Conservation (phyloP, 2,329 filamentous ascomycete genomes). For the Pseudogymnoascus verrucosus region DNA sequence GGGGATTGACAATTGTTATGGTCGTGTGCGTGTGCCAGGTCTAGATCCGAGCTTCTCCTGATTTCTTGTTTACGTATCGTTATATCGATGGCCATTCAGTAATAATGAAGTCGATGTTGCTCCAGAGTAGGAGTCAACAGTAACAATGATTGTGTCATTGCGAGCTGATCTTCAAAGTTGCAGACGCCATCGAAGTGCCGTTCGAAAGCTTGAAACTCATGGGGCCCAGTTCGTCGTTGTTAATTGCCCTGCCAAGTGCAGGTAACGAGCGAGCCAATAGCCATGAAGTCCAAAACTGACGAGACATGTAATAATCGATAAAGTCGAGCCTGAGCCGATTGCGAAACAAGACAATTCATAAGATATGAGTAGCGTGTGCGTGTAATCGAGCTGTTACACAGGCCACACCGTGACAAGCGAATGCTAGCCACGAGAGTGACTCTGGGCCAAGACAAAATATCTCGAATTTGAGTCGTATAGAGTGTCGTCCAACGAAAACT, state of each 20-base stretch:
- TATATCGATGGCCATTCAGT: conserved; percentile 1
- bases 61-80: background rate
- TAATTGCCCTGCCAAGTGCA: background rate
- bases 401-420: conserved; percentile 21
- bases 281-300: conserved; percentile 26
- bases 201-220: conserved; percentile 26
- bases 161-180: background rate
- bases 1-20: background rate
- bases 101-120: conserved; percentile 5
- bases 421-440: conserved; percentile 21
- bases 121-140: background rate
- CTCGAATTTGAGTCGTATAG: conserved; percentile 22
- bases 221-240: conserved; percentile 18
- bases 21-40: background rate
- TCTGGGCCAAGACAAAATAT: conserved; percentile 23
- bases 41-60: background rate
- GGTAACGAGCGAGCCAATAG: conserved; percentile 17
- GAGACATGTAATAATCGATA: conserved; percentile 27
- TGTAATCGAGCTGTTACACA: conserved; percentile 20
- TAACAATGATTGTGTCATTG: conserved; percentile 6
- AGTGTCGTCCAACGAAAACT: conserved; percentile 22
- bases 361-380: conserved; percentile 24
- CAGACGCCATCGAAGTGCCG: conserved; percentile 28
- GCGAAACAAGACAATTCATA: conserved; percentile 25
- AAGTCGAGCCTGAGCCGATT: conserved; percentile 23